Conservation (phyloP, 768 basidiomycete species). For the Fomitopsis serialis region DNA sequence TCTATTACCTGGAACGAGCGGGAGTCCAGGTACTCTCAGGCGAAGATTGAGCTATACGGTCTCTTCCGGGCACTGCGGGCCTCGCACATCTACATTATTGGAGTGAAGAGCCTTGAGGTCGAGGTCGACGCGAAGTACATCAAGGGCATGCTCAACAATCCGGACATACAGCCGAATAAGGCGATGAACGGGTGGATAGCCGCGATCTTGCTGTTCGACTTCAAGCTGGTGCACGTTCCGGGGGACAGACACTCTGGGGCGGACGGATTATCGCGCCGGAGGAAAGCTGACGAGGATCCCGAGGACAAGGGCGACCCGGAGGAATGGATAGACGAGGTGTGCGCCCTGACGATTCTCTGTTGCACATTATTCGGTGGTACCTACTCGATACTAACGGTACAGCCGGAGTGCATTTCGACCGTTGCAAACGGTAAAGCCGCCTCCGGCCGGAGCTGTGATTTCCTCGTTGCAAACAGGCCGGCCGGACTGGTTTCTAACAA, state of each 20-base stretch:
- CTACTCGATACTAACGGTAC: no score
- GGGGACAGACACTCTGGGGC: constrained; percentile 17
- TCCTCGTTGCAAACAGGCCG: no score
- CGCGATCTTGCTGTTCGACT: constrained; percentile 31
- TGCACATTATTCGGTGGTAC: no score
- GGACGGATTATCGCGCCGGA: constrained; percentile 27
- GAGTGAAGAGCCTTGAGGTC: constrained; percentile 33
- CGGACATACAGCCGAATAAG: constrained; percentile 31
- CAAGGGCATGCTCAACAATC: no score
- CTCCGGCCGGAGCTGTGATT: no score
- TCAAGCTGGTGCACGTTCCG: constrained; percentile 33
- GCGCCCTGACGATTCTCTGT: neutral
- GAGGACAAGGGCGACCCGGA: constrained; percentile 5
- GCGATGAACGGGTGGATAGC: constrained; percentile 40
- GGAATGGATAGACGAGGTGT: constrained; percentile 11
- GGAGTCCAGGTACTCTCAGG: constrained; percentile 17
- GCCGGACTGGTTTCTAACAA: no score
- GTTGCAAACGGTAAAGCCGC: no score
- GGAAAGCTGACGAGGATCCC: constrained; percentile 2
- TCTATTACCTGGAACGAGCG: no score
- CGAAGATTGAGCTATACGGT: constrained; percentile 25
- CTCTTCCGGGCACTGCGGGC: constrained; percentile 8
- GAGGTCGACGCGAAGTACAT: no score
- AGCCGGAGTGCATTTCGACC: no score
- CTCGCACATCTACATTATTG: constrained; percentile 1